A percentile compares a stretch with the other conserved stretches of the same genome.
Conservation (phyloP, 345 rosid genomes). For the Alliaria petiolata region DNA sequence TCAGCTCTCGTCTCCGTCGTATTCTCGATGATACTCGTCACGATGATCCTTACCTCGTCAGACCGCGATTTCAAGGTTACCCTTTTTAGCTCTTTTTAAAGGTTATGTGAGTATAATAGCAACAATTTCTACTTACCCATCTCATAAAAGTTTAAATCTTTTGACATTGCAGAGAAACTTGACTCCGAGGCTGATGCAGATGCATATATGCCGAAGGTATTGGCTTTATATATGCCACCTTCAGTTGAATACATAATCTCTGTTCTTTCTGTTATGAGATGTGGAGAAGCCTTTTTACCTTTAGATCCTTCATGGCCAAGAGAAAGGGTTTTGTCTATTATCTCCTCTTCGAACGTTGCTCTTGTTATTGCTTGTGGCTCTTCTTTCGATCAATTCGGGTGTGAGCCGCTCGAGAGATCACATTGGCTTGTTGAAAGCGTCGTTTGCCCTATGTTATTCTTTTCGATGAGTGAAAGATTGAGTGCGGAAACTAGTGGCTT, state of each 20-base stretch:
- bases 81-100: not conserved
- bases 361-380: constrained; percentile 51
- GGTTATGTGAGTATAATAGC: not conserved
- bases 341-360: constrained; percentile 47
- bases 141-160: not conserved
- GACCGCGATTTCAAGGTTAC: constrained; percentile 36
- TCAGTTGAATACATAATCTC: constrained; percentile 76
- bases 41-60: constrained; percentile 41
- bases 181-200: not conserved
- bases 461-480: constrained; percentile 45
- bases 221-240: constrained; percentile 71
- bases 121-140: not conserved
- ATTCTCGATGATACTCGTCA: constrained; percentile 37
- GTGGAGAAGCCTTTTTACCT: constrained; percentile 85
- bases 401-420: constrained; percentile 29
- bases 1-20: constrained; percentile 49
- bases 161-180: constrained; percentile 9
- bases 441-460: constrained; percentile 44
- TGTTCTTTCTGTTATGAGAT: constrained; percentile 74
- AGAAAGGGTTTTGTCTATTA: constrained; percentile 58
- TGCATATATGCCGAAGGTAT: constrained; percentile 47
- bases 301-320: constrained; percentile 86
- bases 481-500: not conserved
- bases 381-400: constrained; percentile 40
- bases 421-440: constrained; percentile 48